Conservation (phyloP, 306 rosid genomes). For the Dalbergia oliveri region DNA sequence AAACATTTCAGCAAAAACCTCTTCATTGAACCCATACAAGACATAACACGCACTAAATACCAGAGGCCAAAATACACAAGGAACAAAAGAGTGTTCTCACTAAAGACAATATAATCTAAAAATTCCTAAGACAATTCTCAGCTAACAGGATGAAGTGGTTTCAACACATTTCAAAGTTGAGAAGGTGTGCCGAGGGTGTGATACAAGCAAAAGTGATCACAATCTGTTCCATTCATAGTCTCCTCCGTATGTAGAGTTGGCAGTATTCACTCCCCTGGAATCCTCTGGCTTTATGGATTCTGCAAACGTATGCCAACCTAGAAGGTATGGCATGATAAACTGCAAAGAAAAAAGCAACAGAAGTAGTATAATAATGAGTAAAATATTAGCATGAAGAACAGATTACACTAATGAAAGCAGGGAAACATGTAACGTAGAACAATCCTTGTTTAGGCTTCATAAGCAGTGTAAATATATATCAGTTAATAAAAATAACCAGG, state of each 20-base stretch:
- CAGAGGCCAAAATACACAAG: not conserved
- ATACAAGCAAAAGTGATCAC: conserved; percentile 31
- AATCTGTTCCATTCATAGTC: conserved; percentile 89
- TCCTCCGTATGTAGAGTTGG: conserved; percentile 73
- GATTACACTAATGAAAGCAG: not conserved
- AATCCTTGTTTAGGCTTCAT: not conserved
- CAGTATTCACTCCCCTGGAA: conserved; percentile 51
- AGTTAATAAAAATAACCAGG: no score
- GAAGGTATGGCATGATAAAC: conserved; percentile 82
- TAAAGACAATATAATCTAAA: conserved; percentile 19
- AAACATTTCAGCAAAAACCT: not conserved
- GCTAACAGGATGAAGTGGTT: conserved; percentile 26
- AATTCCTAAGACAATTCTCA: conserved; percentile 38
- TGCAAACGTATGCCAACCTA: conserved; percentile 91
- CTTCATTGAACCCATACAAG: not conserved
- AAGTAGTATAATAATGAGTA: conserved; percentile 15
- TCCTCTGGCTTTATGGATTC: conserved; percentile 74
- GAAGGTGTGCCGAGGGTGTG: not conserved
- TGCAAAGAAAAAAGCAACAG: conserved; percentile 44
- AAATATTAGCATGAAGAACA: not conserved
- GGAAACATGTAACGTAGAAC: not conserved
- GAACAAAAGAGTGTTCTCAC: not conserved
- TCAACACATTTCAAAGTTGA: conserved; percentile 29
- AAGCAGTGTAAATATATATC: no score
- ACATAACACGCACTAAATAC: not conserved